phyloP scores from a whole-genome alignment of 371 early-diverging fungal species.

The Circinella umbellata region DNA sequence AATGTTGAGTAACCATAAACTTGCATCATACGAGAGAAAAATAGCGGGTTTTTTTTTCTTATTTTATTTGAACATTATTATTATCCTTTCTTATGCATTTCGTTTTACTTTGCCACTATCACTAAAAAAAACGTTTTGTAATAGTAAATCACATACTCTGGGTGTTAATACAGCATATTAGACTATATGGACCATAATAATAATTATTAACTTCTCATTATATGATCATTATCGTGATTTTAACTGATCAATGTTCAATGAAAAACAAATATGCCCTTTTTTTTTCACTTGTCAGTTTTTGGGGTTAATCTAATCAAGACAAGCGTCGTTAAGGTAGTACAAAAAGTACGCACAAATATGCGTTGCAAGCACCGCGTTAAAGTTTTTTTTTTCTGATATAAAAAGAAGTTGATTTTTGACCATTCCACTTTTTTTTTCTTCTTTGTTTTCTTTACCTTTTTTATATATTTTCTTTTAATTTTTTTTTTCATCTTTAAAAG shows the following conservation, averaged over 20 bases:
- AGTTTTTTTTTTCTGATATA: constrained; percentile 7
- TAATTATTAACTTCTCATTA: too few relatives aligned
- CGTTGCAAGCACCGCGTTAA: constrained; percentile 12
- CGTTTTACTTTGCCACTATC: too few relatives aligned
- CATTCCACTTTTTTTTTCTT: constrained; percentile 8
- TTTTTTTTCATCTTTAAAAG: constrained; percentile 5
- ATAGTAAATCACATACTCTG: too few relatives aligned
- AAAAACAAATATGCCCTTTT: not conserved
- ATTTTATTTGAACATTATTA: too few relatives aligned
- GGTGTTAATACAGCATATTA: too few relatives aligned
- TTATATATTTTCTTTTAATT: not conserved
- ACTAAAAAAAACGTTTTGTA: too few relatives aligned
- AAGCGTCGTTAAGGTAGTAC: constrained; percentile 2
- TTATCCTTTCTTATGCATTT: too few relatives aligned
- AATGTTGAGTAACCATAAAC: constrained; percentile 20
- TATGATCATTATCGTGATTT: not conserved
- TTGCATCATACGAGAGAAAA: constrained; percentile 6
- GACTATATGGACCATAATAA: too few relatives aligned
- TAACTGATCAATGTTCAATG: not conserved
- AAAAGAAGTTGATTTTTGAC: not conserved
- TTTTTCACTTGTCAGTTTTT: constrained; percentile 3
- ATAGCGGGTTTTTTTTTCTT: too few relatives aligned
- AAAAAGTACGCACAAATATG: not conserved
- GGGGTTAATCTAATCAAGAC: constrained; percentile 1
- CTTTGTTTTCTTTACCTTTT: not conserved